These are phyloP conservation scores for Globisporangium yorkense DNA, from an alignment of 352 stramenopile genomes.

Conservation along the genomic window DNA sequence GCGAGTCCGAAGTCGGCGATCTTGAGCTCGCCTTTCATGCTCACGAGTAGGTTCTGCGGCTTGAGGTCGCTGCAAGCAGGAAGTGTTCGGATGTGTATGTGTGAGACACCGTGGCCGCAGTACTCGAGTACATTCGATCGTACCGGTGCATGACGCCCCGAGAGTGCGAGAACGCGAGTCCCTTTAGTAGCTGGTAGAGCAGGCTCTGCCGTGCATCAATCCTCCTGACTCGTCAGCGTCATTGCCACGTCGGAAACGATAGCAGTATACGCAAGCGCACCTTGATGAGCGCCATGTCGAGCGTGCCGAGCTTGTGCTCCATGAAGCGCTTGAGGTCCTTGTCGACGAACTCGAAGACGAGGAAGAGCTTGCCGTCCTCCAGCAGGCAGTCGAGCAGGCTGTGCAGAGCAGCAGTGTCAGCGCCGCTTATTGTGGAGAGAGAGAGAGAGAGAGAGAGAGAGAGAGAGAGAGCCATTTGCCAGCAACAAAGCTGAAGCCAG, in stretches of 20 bases:
- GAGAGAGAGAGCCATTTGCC: not conserved
- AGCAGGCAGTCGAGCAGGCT: slow-evolving; percentile 94
- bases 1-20: slow-evolving; percentile 99
- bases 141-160: slow-evolving; percentile 87
- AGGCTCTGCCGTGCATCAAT: slow-evolving; percentile 27
- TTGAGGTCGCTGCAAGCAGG: slow-evolving; percentile 91
- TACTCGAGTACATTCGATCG: not conserved
- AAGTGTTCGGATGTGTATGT: too few relatives aligned
- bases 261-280: slow-evolving; percentile 8
- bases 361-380: slow-evolving; percentile 94
- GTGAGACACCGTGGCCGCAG: too few relatives aligned
- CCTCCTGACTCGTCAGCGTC: not conserved
- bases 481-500: not conserved
- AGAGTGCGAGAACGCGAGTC: slow-evolving; percentile 83
- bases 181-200: slow-evolving; percentile 84
- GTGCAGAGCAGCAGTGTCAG: not conserved
- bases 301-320: slow-evolving; percentile 78
- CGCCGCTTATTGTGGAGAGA: too few relatives aligned
- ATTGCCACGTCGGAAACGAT: not conserved
- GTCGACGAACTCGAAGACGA: slow-evolving; percentile 99
- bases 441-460: too few relatives aligned
- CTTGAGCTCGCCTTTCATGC: slow-evolving; percentile 91
- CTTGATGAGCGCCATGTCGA: slow-evolving; percentile 63
- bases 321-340: slow-evolving; percentile 96
- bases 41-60: slow-evolving; percentile 97